Conservation (phyloP, 176 grass and related monocot species). For the Luzula sylvatica region DNA sequence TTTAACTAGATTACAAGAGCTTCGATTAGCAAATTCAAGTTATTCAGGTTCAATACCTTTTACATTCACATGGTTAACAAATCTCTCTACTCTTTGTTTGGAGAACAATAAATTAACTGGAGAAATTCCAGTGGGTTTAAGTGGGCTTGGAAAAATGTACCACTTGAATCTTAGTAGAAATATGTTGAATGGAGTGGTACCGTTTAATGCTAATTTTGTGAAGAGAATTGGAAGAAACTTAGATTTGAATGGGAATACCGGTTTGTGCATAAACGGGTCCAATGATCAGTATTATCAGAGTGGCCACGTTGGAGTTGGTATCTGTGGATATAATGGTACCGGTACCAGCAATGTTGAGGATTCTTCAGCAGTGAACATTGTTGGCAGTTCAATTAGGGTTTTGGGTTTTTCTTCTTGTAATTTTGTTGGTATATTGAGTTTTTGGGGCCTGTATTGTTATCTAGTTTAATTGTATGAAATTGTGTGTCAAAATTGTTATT, state of each 20-base stretch:
- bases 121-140: constrained; percentile 52
- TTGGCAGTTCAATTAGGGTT: not conserved
- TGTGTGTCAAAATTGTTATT: not conserved
- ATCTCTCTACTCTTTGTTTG: constrained; percentile 67
- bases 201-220: constrained; percentile 64
- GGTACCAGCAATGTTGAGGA: not conserved
- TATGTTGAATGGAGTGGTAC: constrained; percentile 61
- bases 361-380: constrained; percentile 2
- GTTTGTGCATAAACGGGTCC: constrained; percentile 53
- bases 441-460: constrained; percentile 22
- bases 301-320: constrained; percentile 30
- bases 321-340: constrained; percentile 18
- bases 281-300: constrained; percentile 27
- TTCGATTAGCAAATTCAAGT: constrained; percentile 62
- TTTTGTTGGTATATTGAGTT: constrained; percentile 15
- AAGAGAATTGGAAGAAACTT: constrained; percentile 67
- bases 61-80: constrained; percentile 45
- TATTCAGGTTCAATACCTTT: constrained; percentile 65
- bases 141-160: constrained; percentile 62
- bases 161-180: constrained; percentile 97
- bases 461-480: constrained; percentile 9
- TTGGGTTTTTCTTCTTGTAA: not conserved
- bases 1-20: constrained; percentile 55
- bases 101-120: constrained; percentile 82
- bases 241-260: constrained; percentile 75